Base-by-base conservation (phyloP, 495 filamentous ascomycete species). In the Chaetomidium leptoderma region DNA sequence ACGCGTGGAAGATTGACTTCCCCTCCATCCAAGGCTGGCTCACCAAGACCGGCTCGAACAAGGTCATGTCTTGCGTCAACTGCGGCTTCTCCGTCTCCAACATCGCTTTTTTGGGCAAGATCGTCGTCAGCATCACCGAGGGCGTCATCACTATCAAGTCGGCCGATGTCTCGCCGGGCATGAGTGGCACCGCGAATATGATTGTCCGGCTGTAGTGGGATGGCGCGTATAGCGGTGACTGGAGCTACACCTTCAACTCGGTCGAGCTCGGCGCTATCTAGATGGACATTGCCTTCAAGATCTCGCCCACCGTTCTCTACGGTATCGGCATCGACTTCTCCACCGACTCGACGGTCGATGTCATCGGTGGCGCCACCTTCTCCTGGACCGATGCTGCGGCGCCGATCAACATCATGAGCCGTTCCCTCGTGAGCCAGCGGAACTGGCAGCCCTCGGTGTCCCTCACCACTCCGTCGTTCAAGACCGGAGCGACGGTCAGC, bases 401-500 rank as follows among this genome's bases (percentile, higher is more conserved):
- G 39, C 39, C 39, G n/a, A 42, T 42, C 39, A 42, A 42, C 39
- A 42, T 42, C 39, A 19, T 42, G 39, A 42, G 39, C 39, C 39
- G 39, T 19, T 42, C 39, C n/a, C 16, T 42, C 39, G 17, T 9
- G 39, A 42, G 14, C 39, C 39, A 42, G n/a, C 39, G 17, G n/a
- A 42, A 21, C 39, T 42, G 39, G 39, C 39, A 42, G 39, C 39
- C 39, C 39, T 17, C 39, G 39, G 39, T 42, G 6, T 42, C 39
- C 39, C 17, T 42, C n/a, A 42, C 39, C 39, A 42, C 39, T n/a
- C 39, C 39, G 39, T 19, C 17, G 39, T 42, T 42, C 39, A 19
- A 17, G 39, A 42, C 39, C n/a, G 39, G 39, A 2, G 39, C 39
- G 39, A 19, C 39, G n/a, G 39, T 42, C 39, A 42, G 39, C 39